These are phyloP conservation scores for Metschnikowia aberdeeniae DNA, from an alignment of 805 yeast species.

Conservation along the genomic window DNA sequence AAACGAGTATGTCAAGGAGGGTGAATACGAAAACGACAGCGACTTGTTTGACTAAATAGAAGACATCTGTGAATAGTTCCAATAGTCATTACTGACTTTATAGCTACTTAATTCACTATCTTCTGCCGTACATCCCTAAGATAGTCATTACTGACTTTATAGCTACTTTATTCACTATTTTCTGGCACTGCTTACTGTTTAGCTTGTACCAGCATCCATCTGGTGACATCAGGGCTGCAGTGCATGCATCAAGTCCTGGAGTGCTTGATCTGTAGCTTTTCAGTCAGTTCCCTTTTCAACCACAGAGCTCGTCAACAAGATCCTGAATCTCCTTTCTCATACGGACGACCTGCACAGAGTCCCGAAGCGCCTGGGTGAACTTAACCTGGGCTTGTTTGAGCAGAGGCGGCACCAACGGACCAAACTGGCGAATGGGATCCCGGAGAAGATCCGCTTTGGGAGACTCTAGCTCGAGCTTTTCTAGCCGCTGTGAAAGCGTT, in stretches of 20 bases:
- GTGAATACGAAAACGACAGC: slow-evolving; percentile 47
- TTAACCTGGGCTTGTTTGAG: slow-evolving; percentile 35
- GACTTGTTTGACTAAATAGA: slow-evolving; percentile 31
- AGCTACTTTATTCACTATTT: no score
- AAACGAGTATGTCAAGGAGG: slow-evolving; percentile 14
- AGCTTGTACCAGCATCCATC: no score
- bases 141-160: no score
- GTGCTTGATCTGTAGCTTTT: no score
- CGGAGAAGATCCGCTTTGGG: slow-evolving; percentile 2
- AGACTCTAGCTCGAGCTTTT: not conserved
- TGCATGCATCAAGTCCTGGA: no score
- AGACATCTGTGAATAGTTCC: not conserved
- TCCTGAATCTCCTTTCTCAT: slow-evolving; percentile 19
- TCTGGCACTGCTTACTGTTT: no score
- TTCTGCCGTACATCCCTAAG: no score
- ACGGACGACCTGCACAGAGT: slow-evolving; percentile 20
- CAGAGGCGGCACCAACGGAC: slow-evolving; percentile 43
- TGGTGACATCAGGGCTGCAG: no score
- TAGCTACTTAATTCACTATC: no score
- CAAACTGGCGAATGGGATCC: slow-evolving; percentile 40
- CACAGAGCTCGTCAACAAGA: not conserved
- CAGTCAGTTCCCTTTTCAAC: not conserved
- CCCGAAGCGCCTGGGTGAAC: slow-evolving; percentile 31
- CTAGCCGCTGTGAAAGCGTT: not conserved
- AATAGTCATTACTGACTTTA: not conserved